Percentiles rank a stretch among this genome's conserved stretches.
phyloP scores from a whole-genome alignment of 2,329 filamentous ascomycete genomes.

The Neodidymelliopsis sp. region DNA sequence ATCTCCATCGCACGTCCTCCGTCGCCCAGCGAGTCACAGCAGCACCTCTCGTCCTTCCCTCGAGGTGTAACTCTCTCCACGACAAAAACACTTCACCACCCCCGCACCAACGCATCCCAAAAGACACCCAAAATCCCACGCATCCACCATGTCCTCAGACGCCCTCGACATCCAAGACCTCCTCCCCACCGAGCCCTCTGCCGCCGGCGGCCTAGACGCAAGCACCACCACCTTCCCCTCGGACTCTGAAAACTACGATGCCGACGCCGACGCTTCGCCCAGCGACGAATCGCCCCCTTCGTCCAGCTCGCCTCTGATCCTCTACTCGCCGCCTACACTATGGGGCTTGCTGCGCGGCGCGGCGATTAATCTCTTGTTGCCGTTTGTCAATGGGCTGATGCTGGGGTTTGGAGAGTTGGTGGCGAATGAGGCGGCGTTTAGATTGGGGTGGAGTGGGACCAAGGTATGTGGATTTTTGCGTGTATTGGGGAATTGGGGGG shows the following conservation, averaged over 20 bases:
- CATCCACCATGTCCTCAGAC: slow-evolving; percentile 28
- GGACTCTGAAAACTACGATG: slow-evolving; percentile 84
- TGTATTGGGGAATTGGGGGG: background rate
- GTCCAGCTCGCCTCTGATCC: slow-evolving; percentile 72
- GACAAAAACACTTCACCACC: background rate
- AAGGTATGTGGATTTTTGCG: slow-evolving; percentile 68
- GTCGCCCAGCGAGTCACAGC: no score
- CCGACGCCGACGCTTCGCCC: slow-evolving; percentile 66
- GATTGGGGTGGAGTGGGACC: slow-evolving; percentile 91
- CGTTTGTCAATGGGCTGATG: slow-evolving; percentile 98
- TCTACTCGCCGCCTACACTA: slow-evolving; percentile 88
- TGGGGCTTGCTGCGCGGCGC: slow-evolving; percentile 87
- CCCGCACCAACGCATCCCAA: background rate
- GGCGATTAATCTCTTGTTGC: slow-evolving; percentile 93
- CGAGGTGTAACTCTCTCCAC: background rate
- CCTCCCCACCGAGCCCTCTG: slow-evolving; percentile 28
- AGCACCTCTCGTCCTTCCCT: no score
- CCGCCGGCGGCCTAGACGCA: slow-evolving; percentile 69
- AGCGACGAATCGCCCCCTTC: slow-evolving; percentile 68
- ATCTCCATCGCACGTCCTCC: background rate
- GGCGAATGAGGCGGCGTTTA: slow-evolving; percentile 92
- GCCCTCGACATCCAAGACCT: slow-evolving; percentile 58
- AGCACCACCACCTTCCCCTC: slow-evolving; percentile 69
- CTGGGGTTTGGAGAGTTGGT: slow-evolving; percentile 96
- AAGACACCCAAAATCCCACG: background rate